Evolutionary conservation across 1,284 basidiomycete genomes (phyloP).

Genomic region (Malassezia pachydermatis): DNA sequence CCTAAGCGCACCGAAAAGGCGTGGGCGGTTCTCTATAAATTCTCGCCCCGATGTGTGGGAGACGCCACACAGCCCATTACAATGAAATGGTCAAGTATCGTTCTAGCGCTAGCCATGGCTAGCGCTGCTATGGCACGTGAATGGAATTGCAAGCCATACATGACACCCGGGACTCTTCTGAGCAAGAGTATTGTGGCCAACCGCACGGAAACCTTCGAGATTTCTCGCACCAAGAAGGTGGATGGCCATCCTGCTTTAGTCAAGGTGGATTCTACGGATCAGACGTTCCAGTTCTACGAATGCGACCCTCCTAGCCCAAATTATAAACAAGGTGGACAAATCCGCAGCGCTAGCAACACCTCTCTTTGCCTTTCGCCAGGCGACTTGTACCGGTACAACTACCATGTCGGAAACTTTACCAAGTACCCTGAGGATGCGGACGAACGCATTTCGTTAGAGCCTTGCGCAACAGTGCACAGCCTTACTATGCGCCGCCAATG

Average conservation of each 20-base stretch:
- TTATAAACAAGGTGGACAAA: slow-evolving; percentile 7
- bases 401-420: background rate
- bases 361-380: slow-evolving; percentile 8
- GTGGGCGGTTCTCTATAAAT: too few relatives aligned
- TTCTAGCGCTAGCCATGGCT: too few relatives aligned
- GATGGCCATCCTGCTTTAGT: slow-evolving; percentile 4
- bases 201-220: background rate
- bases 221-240: background rate
- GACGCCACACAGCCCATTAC: too few relatives aligned
- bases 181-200: background rate
- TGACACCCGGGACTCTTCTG: background rate
- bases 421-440: slow-evolving; percentile 4
- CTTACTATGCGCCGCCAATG: slow-evolving; percentile 6
- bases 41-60: too few relatives aligned
- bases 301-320: background rate
- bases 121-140: too few relatives aligned
- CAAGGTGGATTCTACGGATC: background rate
- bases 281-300: slow-evolving; percentile 4
- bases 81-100: too few relatives aligned
- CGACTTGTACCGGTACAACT: background rate
- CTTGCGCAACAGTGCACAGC: background rate
- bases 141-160: background rate
- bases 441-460: slow-evolving; percentile 7
- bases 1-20: too few relatives aligned
- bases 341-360: slow-evolving; percentile 1